Base-by-base conservation (phyloP, 2,329 filamentous ascomycete genomes). In the Colletotrichum camelliae region DNA sequence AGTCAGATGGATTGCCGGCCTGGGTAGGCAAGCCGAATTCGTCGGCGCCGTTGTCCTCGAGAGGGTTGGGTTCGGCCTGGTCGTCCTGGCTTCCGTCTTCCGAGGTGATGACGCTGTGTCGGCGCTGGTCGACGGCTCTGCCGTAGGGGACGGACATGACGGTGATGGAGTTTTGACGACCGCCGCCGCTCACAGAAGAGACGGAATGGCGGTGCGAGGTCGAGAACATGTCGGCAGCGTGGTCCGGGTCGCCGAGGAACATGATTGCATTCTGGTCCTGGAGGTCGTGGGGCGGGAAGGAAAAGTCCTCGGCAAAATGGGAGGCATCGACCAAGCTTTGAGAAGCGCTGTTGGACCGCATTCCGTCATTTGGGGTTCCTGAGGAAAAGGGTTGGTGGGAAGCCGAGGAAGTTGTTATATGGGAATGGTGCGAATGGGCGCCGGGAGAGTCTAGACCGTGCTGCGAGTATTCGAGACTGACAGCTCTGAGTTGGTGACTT, bases 1-100 rank as follows among this genome's bases (percentile, higher is more conserved):
- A 80, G 68, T 92, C 91, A n/a, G 87, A 88, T 16, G 88, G 88
- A 79, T 92, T 90, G 39, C 85, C 86, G 33, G 86, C 85, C 61
- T 85, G 84, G 43, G 84, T 85, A 21, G 86, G 85, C 43, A 92
- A 82, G 12, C 89, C 91, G 77, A 93, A 93, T 67, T 93, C 91
- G 80, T 93, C 91, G 6, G 87, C 86, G 71, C 88, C 84, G 29
- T 87, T 84, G 72, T 92, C 91, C 61, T 91, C 90, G 64, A 91
- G 81, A 4, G 87, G 86, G 76, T 88, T 88, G 52, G 84, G 84
- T 18, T 84, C 84, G 37, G 86, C 87, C 1, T 86, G 86, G 39
- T 83, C 85, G 55, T 86, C 87, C 31, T 83, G 86, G 57, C 84
- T 87, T 61, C 81, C 86, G 43, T 87, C 86, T 31, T 90, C 89